phyloP scores from a whole-genome alignment of 2,329 filamentous ascomycete species.

The Fusarium protoensiforme region DNA sequence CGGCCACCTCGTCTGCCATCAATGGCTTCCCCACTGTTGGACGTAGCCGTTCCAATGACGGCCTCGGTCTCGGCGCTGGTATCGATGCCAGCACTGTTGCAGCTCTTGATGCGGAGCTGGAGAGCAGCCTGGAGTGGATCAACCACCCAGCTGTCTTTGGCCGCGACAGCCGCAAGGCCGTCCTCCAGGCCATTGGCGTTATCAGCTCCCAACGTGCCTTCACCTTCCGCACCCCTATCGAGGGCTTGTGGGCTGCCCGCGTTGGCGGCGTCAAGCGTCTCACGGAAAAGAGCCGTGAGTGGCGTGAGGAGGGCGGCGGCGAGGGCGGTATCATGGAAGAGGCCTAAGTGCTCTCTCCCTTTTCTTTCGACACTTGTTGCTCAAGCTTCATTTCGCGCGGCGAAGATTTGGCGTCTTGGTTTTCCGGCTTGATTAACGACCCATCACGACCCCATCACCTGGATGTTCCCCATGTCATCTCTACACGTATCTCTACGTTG shows the following conservation, averaged over 20 bases:
- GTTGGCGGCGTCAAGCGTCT: slow-evolving; percentile 84
- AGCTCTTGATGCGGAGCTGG: slow-evolving; percentile 90
- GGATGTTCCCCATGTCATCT: slow-evolving; percentile 34
- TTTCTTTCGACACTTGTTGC: slow-evolving; percentile 18
- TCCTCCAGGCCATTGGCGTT: slow-evolving; percentile 95
- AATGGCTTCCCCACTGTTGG: slow-evolving; percentile 59
- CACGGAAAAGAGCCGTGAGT: slow-evolving; percentile 87
- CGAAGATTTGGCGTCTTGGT: slow-evolving; percentile 34
- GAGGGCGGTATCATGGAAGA: slow-evolving; percentile 73
- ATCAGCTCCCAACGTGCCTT: slow-evolving; percentile 95
- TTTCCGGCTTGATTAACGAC: slow-evolving; percentile 40
- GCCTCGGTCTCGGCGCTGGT: slow-evolving; percentile 72
- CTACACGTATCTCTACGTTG: slow-evolving; percentile 28
- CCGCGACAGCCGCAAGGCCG: slow-evolving; percentile 92
- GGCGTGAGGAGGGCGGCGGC: slow-evolving; percentile 88
- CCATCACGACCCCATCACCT: slow-evolving; percentile 38
- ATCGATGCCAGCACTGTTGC: slow-evolving; percentile 85
- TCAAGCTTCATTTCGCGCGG: slow-evolving; percentile 27
- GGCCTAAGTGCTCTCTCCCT: slow-evolving; percentile 50
- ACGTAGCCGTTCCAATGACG: slow-evolving; percentile 66
- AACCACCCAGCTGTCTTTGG: slow-evolving; percentile 95
- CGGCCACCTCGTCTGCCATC: slow-evolving; percentile 55
- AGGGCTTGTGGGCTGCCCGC: slow-evolving; percentile 88
- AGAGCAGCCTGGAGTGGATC: slow-evolving; percentile 95
- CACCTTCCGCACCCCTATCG: slow-evolving; percentile 90